phyloP scores from a whole-genome alignment of 331 rosid genomes.

The Dryas integrifolia region DNA sequence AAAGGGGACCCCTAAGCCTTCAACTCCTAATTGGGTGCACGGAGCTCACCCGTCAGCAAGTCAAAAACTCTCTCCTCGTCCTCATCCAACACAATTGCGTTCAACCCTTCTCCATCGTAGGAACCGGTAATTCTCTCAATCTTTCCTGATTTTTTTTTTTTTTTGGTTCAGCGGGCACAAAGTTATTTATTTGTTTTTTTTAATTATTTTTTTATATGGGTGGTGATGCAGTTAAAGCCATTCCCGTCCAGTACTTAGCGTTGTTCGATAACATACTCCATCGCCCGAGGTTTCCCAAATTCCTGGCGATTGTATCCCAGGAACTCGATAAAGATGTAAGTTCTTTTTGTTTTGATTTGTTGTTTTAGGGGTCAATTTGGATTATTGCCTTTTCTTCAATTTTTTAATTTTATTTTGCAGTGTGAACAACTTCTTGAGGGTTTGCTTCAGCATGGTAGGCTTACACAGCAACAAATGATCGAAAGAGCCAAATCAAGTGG shows the following conservation, averaged over 20 bases:
- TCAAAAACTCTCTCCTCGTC: conserved; percentile 74
- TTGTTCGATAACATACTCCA: conserved; percentile 71
- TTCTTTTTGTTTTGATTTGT: conserved; percentile 20
- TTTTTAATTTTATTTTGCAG: conserved; percentile 33
- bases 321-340: conserved; percentile 60
- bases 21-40: conserved; percentile 50
- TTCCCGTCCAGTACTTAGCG: conserved; percentile 48
- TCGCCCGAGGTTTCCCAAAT: conserved; percentile 77
- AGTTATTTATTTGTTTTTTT: neutral
- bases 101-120: conserved; percentile 46
- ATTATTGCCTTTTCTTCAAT: conserved; percentile 7
- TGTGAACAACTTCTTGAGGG: conserved; percentile 64
- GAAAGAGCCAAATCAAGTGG: conserved; percentile 54
- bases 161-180: neutral
- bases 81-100: conserved; percentile 87
- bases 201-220: conserved; percentile 28
- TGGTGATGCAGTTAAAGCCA: conserved; percentile 35
- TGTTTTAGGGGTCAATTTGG: conserved; percentile 12
- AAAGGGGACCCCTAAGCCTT: conserved; percentile 52
- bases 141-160: neutral
- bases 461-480: conserved; percentile 58
- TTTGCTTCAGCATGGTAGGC: conserved; percentile 85
- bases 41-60: conserved; percentile 58
- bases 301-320: conserved; percentile 50
- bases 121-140: conserved; percentile 8